Evolutionary conservation across 2,329 filamentous ascomycete genomes (phyloP).

Genomic region (Aspergillus candidus): DNA sequence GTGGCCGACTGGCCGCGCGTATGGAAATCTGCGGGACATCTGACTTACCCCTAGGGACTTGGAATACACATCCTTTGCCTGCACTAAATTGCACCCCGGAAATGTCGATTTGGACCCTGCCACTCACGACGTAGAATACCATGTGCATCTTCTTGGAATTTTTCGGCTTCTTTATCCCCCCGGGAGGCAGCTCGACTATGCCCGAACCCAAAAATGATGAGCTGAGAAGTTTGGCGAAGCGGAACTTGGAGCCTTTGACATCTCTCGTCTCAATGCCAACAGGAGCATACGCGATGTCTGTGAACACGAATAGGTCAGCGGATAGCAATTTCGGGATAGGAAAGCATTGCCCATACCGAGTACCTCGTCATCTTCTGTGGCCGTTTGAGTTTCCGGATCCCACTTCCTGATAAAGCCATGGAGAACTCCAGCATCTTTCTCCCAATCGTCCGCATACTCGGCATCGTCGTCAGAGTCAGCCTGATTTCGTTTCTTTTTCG

Average conservation of each 20-base stretch:
- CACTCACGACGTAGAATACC: constrained; percentile 84
- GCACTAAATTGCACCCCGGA: constrained; percentile 62
- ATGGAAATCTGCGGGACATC: background rate
- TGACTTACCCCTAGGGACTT: constrained; percentile 82
- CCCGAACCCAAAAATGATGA: constrained; percentile 83
- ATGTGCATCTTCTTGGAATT: constrained; percentile 96
- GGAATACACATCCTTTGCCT: constrained; percentile 81
- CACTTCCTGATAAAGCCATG: constrained; percentile 41
- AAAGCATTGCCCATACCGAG: constrained; percentile 26
- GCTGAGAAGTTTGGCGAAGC: constrained; percentile 81
- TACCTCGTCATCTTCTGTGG: constrained; percentile 35
- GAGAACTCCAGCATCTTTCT: constrained; percentile 39
- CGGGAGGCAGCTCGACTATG: constrained; percentile 79
- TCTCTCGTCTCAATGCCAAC: constrained; percentile 53
- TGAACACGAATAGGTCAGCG: constrained; percentile 1
- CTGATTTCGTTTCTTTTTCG: constrained; percentile 29
- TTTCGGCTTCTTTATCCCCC: constrained; percentile 79
- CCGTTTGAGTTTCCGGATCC: constrained; percentile 35
- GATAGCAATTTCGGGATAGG: too few species aligned
- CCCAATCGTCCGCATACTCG: constrained; percentile 39
- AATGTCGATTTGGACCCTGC: constrained; percentile 71
- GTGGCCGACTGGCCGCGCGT: background rate
- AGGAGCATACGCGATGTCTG: constrained; percentile 56
- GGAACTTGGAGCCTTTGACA: constrained; percentile 64
- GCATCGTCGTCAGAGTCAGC: constrained; percentile 37